Evolutionary conservation across 257 asterid species (phyloP).

Genomic region (Salvia hispanica): DNA sequence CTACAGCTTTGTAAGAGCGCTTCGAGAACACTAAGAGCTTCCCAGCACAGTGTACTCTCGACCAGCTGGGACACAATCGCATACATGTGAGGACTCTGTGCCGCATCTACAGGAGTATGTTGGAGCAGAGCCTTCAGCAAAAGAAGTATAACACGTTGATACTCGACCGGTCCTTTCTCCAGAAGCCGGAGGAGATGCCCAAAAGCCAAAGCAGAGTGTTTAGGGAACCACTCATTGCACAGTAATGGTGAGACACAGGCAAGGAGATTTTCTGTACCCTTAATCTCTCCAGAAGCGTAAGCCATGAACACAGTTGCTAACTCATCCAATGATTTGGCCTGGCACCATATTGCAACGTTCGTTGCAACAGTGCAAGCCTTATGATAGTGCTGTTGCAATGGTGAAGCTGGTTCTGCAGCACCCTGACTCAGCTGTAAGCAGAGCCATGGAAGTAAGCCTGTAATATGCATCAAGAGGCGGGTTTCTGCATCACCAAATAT

Average conservation of each 20-base stretch:
- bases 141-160: constrained; percentile 92
- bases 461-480: constrained; percentile 91
- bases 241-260: constrained; percentile 89
- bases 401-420: constrained; percentile 58
- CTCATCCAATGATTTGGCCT: constrained; percentile 81
- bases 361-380: constrained; percentile 87
- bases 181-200: constrained; percentile 88
- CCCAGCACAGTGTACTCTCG: constrained; percentile 97
- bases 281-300: constrained; percentile 79
- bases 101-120: constrained; percentile 93
- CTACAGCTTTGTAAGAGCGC: constrained; percentile 98
- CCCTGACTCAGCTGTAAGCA: constrained; percentile 93
- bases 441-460: constrained; percentile 98
- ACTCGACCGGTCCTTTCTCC: constrained; percentile 90
- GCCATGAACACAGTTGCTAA: constrained; percentile 81
- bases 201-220: constrained; percentile 87
- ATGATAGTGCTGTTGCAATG: constrained; percentile 64
- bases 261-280: constrained; percentile 78
- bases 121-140: constrained; percentile 94
- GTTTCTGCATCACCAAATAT: constrained; percentile 95
- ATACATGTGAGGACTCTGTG: constrained; percentile 98
- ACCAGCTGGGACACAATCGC: constrained; percentile 95
- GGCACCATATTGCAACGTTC: constrained; percentile 85
- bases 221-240: constrained; percentile 98
- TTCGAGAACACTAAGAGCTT: constrained; percentile 96